Evolutionary conservation across 2,329 filamentous ascomycete genomes (phyloP), one percentile per base, ranked within the genome.

Genomic region (Thyridium curvatum): DNA sequence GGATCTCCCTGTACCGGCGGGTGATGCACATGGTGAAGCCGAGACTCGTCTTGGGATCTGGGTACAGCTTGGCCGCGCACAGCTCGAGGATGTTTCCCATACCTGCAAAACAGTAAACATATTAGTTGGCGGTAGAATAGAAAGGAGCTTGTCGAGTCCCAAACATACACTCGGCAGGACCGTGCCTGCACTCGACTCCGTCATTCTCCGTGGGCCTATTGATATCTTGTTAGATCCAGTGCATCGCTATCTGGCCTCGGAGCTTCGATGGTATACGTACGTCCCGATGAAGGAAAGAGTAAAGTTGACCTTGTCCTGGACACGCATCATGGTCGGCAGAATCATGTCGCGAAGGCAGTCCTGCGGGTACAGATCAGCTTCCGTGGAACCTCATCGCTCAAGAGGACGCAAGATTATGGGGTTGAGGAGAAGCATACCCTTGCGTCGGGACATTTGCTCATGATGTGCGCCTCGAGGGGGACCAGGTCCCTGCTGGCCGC

Each of bases 401-500:
- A 16, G 41, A n/a, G 40, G 26, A 34, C 34, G 16, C 17, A 13
- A 15, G 12, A 29, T 39, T 37, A 5, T 5, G 14, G 12, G 4
- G 18, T n/a, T 13, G 8, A n/a, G 30, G 36, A 10, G 16, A 16
- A 29, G 44, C 64, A 10, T 54, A 77, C 74, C 59, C 73, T 75
- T 3, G 93, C 89, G 62, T 98, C 93, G 0, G 91, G 90, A 54
- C 93, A 98, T 71, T 97, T 96, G 65, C 82, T 86, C 83, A 97
- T 98, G 52, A 97, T 93, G 60, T 97, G 91, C 40, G 88, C 86
- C 60, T 98, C 93, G 3, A 98, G 65, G 4, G 88, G 85, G 4
- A 97, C 84, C 41, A 70, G 62, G 33, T 44, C 46, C 37, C 46
- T 36, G 18, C 34, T 30, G 40, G 18, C 18, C 34, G 36, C 29